These are phyloP conservation scores for Forsythia suspensa DNA, from an alignment of 257 asterid genomes.

Conservation along the genomic window DNA sequence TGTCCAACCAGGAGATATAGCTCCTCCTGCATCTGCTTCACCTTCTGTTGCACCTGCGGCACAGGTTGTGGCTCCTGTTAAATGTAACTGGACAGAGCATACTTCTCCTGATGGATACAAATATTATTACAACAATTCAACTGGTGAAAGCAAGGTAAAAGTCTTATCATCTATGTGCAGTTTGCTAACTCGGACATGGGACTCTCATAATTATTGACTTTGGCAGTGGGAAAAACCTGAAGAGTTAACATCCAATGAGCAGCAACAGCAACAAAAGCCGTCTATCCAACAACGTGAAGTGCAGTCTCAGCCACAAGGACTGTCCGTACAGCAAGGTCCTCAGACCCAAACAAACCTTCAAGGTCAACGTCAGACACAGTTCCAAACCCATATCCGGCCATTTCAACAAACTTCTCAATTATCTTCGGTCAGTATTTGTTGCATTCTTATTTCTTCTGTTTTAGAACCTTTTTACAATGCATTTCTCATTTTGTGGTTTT, in stretches of 20 bases:
- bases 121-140: constrained; percentile 75
- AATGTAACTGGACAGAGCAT: constrained; percentile 91
- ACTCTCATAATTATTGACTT: constrained; percentile 15
- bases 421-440: constrained; percentile 44
- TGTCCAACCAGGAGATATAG: constrained; percentile 42
- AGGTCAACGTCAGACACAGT: constrained; percentile 50
- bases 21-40: constrained; percentile 39
- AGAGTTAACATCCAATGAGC: constrained; percentile 60
- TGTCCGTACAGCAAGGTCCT: constrained; percentile 46
- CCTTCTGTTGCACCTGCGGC: constrained; percentile 30
- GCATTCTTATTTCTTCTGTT: neutral
- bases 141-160: constrained; percentile 95
- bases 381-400: constrained; percentile 51
- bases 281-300: constrained; percentile 48
- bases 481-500: constrained; percentile 22
- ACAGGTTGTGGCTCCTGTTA: constrained; percentile 29
- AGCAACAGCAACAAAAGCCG: constrained; percentile 45
- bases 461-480: neutral
- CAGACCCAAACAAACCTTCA: constrained; percentile 61
- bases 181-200: constrained; percentile 4
- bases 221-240: constrained; percentile 96
- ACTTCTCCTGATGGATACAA: constrained; percentile 90
- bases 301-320: constrained; percentile 55
- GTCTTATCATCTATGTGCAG: constrained; percentile 8
- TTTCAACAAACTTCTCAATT: constrained; percentile 64